Percentiles rank a stretch among this genome's conserved stretches.
Evolutionary conservation across 2,329 filamentous ascomycete species (phyloP).

Genomic region (Penicillium paneum): DNA sequence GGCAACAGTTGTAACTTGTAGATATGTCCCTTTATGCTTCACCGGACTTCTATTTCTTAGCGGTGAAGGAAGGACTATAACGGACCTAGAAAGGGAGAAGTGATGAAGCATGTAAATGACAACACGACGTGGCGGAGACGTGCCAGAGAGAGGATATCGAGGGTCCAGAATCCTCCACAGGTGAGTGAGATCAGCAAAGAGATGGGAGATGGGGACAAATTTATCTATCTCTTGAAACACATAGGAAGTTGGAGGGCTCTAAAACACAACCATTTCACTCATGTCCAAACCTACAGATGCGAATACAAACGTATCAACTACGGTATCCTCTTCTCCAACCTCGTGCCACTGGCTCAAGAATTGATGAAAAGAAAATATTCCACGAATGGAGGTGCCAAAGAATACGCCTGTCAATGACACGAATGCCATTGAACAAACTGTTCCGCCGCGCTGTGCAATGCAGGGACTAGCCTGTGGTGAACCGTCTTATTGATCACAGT

Average conservation of each 20-base stretch:
- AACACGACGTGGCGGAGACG: no score
- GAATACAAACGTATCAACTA: no score
- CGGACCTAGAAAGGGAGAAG: neutral
- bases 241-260: no score
- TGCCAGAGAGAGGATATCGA: neutral
- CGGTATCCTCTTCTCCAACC: constrained; percentile 33
- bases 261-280: no score
- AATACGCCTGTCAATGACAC: constrained; percentile 42
- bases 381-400: constrained; percentile 35
- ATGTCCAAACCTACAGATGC: no score
- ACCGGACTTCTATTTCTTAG: neutral
- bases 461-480: constrained; percentile 50
- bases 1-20: neutral
- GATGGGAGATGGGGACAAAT: no score
- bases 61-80: neutral
- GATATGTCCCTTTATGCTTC: neutral
- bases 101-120: neutral
- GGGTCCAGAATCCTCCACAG: no score
- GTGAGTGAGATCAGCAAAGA: no score
- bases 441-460: constrained; percentile 58
- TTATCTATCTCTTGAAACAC: no score
- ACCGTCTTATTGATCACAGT: constrained; percentile 47
- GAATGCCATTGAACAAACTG: constrained; percentile 48
- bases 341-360: constrained; percentile 28
- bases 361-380: constrained; percentile 36